Conservation (phyloP, 805 yeast genomes). For the Yarrowia keelungensis region DNA sequence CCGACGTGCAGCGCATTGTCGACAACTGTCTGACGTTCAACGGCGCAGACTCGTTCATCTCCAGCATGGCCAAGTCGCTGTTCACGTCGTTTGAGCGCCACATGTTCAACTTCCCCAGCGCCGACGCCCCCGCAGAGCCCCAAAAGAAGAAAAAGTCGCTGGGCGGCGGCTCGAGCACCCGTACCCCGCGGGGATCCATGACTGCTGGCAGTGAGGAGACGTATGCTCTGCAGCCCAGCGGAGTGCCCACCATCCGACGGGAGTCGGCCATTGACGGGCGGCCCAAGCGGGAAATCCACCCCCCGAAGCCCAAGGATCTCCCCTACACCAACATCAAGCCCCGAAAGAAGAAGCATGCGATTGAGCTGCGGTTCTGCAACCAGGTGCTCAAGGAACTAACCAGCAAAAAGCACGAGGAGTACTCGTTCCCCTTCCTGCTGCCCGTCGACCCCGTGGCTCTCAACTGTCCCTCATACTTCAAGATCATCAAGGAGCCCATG, state of each 20-base stretch:
- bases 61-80: constrained; percentile 89
- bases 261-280: constrained; percentile 72
- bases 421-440: constrained; percentile 86
- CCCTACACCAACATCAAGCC: constrained; percentile 87
- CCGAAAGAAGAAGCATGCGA: constrained; percentile 86
- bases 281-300: constrained; percentile 95
- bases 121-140: constrained; percentile 47
- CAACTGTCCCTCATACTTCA: constrained; percentile 88
- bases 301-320: constrained; percentile 92
- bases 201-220: constrained; percentile 43
- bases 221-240: constrained; percentile 53
- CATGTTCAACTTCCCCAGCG: constrained; percentile 86
- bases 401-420: constrained; percentile 81
- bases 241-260: constrained; percentile 71
- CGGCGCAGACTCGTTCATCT: constrained; percentile 80
- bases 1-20: constrained; percentile 86
- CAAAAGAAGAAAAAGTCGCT: constrained; percentile 31
- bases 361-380: constrained; percentile 86
- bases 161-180: constrained; percentile 17
- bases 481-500: constrained; percentile 91
- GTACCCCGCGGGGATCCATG: constrained; percentile 39
- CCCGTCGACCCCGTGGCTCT: constrained; percentile 97
- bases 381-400: constrained; percentile 80
- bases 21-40: constrained; percentile 82
- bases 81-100: constrained; percentile 94